Evolutionary conservation across 768 basidiomycete genomes (phyloP), one percentile per base, ranked within the genome.

Genomic region (Leccinum aurantiacum): DNA sequence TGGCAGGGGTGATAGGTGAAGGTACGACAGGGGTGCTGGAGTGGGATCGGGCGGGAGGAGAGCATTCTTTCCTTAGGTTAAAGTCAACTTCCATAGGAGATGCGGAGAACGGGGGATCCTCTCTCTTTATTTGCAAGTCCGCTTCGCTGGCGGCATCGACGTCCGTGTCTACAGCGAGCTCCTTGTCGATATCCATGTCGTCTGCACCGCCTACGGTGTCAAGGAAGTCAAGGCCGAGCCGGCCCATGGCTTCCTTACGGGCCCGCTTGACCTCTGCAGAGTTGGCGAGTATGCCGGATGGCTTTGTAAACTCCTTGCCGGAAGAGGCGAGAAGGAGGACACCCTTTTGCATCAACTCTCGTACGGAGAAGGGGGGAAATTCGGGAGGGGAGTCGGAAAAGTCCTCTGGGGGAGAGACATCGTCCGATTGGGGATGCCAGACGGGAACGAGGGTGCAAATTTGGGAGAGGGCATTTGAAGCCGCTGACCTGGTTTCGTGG

Each of bases 401-500:
- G 47, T 75, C 73, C 15, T 68, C 65, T 0, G 68, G 63, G 9
- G 71, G 65, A 2, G 65, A 66, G 49, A 69, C 46, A 17, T 60
- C 66, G 19, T 70, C 67, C 24, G 74, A 69, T 33, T 74, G 72
- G 29, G 77, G 74, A 71, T 76, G 80, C 88, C 95, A 96, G 63
- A 84, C 78, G 1, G 96, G 95, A 2, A 95, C 87, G 15, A 90
- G 81, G 6, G 87, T 80, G 64, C 91, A 95, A 60, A 98, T 91
- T 54, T 93, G 87, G 0, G 92, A 93, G 48, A 98, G 80, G 1
- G 97, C 91, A 57, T 86, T 83, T 0, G 95, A 93, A 0, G 94
- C 93, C 0, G 97, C 94, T 3, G 87, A 84, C 48, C 97, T 85
- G 2, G 96, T 94, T 60, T 99, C 97, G 62, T 86, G 87, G n/a